Percentiles rank a stretch among this genome's conserved stretches.
phyloP scores from a whole-genome alignment of 805 yeast species.

The Teunomyces gatunensis region DNA sequence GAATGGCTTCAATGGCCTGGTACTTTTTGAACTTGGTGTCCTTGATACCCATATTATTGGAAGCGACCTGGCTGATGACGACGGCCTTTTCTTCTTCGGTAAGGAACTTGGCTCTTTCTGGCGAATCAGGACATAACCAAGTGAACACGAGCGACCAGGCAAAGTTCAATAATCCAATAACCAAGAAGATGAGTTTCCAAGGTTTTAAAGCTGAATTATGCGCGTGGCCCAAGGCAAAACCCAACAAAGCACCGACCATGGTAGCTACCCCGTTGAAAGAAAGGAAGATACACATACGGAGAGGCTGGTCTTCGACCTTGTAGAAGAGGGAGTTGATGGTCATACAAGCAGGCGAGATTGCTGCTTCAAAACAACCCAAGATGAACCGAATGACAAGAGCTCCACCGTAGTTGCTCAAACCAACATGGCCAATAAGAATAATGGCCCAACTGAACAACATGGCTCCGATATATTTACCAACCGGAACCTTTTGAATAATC shows the following conservation, averaged over 20 bases:
- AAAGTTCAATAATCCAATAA: slow-evolving; percentile 54
- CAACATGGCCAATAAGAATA: slow-evolving; percentile 46
- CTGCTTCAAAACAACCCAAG: slow-evolving; percentile 53
- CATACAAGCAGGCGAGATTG: slow-evolving; percentile 55
- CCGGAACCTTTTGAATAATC: slow-evolving; percentile 49
- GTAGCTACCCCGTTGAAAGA: slow-evolving; percentile 57
- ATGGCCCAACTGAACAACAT: slow-evolving; percentile 55
- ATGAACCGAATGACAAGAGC: slow-evolving; percentile 54
- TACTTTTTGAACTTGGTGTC: slow-evolving; percentile 43
- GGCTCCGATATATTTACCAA: slow-evolving; percentile 47
- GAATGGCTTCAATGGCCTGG: slow-evolving; percentile 39
- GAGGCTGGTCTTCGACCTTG: slow-evolving; percentile 49
- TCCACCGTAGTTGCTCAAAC: slow-evolving; percentile 49
- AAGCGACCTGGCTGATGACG: slow-evolving; percentile 44
- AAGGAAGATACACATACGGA: slow-evolving; percentile 55
- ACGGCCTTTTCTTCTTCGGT: slow-evolving; percentile 38
- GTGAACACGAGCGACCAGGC: slow-evolving; percentile 45
- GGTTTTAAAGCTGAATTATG: slow-evolving; percentile 35
- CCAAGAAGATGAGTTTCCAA: slow-evolving; percentile 60
- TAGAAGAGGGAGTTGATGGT: slow-evolving; percentile 63
- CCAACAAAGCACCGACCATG: slow-evolving; percentile 43
- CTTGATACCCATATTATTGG: slow-evolving; percentile 53
- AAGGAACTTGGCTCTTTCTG: slow-evolving; percentile 33
- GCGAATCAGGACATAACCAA: slow-evolving; percentile 51
- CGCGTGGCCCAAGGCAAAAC: slow-evolving; percentile 53